Evolutionary conservation across 108 stramenopile genomes (phyloP), one percentile per base, ranked within the genome.

Genomic region (Seminavis robusta): DNA sequence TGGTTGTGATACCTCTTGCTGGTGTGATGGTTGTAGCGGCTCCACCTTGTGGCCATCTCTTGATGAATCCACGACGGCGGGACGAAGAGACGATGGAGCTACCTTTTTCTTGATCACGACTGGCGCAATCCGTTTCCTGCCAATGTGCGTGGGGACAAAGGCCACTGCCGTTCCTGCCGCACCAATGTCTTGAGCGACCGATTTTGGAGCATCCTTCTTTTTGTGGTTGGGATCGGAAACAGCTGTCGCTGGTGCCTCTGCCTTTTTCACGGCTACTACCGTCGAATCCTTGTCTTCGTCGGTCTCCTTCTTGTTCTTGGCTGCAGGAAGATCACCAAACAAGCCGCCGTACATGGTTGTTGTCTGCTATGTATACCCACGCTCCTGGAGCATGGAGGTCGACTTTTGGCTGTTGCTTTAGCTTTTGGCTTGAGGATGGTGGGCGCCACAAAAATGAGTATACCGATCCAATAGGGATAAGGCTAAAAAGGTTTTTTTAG

Each of bases 81-180:
- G n/a, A n/a, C 24, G 23, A 10, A 25, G 48, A 27, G 5, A 49
- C 48, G 15, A 49, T 28, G 24, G 28, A 23, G 11, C 15, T 10
- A 10, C 10, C 17, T 19, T 10, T 45, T 17, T 19, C 16, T 45
- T 10, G 44, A n/a, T 45, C 11, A 37, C 36, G 36, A 37, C 9
- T 37, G 36, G 13, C 36, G 36, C 36, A 11, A 13, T 11, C 9
- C 11, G 36, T 9, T 13, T 37, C 11, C 11, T 37, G 36, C 13
- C 36, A 37, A 9, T 37, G 36, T 37, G 9, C 1, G 76, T 38
- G 2, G 80, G 80, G 40, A 76, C 69, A 63, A 80, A 80, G 15
- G 79, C 84, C 79, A 90, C 80, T n/a, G 71, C 39, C 20, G 88
- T 86, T 20, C 88, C 83, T 0, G 80, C 77, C 15, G 57, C 63